phyloP scores from a whole-genome alignment of 208 protist genomes.

The Porcisia deanei region DNA sequence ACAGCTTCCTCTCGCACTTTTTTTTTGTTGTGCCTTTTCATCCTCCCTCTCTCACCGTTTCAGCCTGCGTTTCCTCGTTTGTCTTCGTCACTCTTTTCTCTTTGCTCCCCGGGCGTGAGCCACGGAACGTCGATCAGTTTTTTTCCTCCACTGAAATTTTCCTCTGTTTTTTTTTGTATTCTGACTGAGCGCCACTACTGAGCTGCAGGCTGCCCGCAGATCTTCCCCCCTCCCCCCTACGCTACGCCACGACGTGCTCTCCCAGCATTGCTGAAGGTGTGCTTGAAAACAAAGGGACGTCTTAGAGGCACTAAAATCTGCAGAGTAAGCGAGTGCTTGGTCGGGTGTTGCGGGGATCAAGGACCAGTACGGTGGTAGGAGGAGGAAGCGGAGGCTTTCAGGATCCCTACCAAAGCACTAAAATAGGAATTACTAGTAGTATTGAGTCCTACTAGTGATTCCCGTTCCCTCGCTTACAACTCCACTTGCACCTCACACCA shows the following conservation, averaged over 20 bases:
- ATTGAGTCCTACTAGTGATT: neutral
- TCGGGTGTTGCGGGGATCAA: neutral
- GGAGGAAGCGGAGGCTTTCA: too few relatives aligned
- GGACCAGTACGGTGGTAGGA: neutral
- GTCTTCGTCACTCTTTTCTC: neutral
- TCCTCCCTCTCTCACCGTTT: neutral
- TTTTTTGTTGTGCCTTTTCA: neutral
- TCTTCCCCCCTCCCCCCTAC: neutral
- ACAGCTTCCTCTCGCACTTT: neutral
- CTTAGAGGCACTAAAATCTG: neutral
- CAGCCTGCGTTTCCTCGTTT: constrained; percentile 1
- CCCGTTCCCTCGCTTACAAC: neutral
- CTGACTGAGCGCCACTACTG: neutral
- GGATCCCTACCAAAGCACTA: too few relatives aligned
- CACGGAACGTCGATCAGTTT: neutral
- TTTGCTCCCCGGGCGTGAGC: neutral
- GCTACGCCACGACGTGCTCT: neutral
- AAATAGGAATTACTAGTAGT: too few relatives aligned
- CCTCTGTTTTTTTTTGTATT: neutral
- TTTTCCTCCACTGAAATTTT: neutral
- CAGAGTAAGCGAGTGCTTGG: neutral
- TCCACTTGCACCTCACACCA: too few relatives aligned
- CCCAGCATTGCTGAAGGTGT: neutral
- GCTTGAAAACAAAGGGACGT: neutral
- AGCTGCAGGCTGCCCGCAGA: neutral